Evolutionary conservation across 192 early-diverging fungal species (phyloP), one percentile per base, ranked within the genome.

Genomic region (Backusella westeae): DNA sequence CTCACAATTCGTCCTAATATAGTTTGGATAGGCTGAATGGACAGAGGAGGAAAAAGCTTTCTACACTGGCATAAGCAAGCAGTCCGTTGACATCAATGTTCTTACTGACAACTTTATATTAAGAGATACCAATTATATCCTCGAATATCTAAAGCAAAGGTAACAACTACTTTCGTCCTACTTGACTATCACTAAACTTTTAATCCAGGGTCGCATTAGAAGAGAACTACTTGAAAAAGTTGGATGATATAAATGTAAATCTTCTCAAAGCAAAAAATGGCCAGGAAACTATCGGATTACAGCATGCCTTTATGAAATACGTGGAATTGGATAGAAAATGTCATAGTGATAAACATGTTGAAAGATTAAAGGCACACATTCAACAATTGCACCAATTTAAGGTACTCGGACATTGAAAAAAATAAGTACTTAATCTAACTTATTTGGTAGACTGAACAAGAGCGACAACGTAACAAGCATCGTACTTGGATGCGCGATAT

Each of bases 371-470:
- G 12, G 34, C 19, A 7, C 67, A 76, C 15, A 36, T 76, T 6
- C 69, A 76, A 29, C 68, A 70, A 56, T 26, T 76, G 68, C 53
- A 44, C 1, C 46, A 71, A 70, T 52, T 76, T 26, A 68, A 69
- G 6, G 53, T 76, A 71, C 8, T 10, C 53, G 53, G 53, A 56
- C 53, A 56, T 56, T 56, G 53, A 63, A 63, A 63, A 29, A 29
- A 63, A 63, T 4, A 29, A 63, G 56, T 14, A 63, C 9, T 29
- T 63, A 63, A 6, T 8, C 56, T 63, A 63, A 63, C 56, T 23
- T 72, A 42, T 46, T 34, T 42, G 15, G 17, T 72, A 72, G 70
- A 26, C 38, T n/a, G 69, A 77, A 42, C 77, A 78, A 69, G 67
- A 78, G 32, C 65, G 67, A 46, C 46, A 53, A 29, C 34, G 6